These are phyloP conservation scores for Penicillium arizonense DNA, from an alignment of 495 filamentous ascomycete species.

Conservation along the genomic window DNA sequence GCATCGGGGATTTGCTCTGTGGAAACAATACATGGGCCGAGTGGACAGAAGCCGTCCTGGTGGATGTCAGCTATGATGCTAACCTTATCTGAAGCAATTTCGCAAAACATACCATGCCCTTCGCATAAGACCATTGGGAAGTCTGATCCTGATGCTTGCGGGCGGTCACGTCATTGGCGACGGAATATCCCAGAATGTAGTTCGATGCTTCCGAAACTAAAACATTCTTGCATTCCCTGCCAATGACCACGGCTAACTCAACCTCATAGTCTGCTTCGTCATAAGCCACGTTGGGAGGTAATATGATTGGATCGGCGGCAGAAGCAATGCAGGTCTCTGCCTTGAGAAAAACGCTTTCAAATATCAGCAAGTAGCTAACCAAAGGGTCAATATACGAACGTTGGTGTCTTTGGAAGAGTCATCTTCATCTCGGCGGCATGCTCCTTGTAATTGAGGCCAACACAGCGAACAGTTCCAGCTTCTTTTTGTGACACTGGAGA, in stretches of 20 bases:
- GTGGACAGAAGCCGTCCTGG: conserved; percentile 16
- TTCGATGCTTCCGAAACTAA: conserved; percentile 57
- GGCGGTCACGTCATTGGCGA: conserved; percentile 71
- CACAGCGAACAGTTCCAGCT: conserved; percentile 27
- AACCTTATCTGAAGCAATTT: neutral
- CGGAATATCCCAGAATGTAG: conserved; percentile 66
- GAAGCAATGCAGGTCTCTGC: conserved; percentile 12
- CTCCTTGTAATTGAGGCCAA: conserved; percentile 42
- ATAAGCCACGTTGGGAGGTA: conserved; percentile 9
- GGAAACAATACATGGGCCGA: conserved; percentile 33
- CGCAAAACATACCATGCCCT: conserved; percentile 51
- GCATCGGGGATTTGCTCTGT: conserved; percentile 6
- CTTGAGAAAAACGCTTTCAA: conserved; percentile 8
- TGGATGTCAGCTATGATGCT: neutral
- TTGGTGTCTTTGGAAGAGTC: conserved; percentile 13
- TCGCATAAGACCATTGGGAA: conserved; percentile 69
- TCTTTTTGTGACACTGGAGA: conserved; percentile 11
- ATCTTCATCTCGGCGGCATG: conserved; percentile 40
- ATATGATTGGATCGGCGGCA: conserved; percentile 8
- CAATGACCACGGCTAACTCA: conserved; percentile 68
- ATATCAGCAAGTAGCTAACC: neutral
- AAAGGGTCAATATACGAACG: neutral
- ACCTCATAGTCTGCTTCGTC: conserved; percentile 62
- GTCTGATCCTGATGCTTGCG: conserved; percentile 69
- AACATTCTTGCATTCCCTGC: conserved; percentile 59